Base-by-base conservation (phyloP, 805 yeast species). In the Myxozyma sirexii region DNA sequence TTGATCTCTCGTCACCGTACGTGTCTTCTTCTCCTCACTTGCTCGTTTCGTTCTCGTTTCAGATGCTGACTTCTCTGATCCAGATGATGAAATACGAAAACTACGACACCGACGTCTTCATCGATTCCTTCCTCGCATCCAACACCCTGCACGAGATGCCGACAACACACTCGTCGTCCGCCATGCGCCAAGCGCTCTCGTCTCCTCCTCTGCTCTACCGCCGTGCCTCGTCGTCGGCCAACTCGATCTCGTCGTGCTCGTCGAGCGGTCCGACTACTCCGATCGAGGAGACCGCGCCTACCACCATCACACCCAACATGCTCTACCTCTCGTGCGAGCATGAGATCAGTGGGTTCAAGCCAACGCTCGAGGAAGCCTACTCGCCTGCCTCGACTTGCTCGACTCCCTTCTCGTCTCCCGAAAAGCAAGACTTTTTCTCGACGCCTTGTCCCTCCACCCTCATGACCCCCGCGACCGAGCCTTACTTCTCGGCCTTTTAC, bases 291-390 rank as follows among this genome's bases (percentile, higher is more conserved):
- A 21, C 56, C 10, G 48, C 64, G 7, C 64, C 60, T 13, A 42
- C 61, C 27, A 55, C 66, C 42, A 62, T 62, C 61, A 59, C 64
- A 6, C 66, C 66, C 7, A 53, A 26, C 46, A 46, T 59, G 58
- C 64, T 62, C 21, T 62, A 51, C 39, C 53, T 62, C 8, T 46
- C 50, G 6, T 42, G 29, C 51, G 24, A n/a, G 10, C 21, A 24
- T 19, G 38, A 42, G 23, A 17, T 26, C 56, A 2, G 2, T 38
- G 42, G 21, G 3, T 2, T 38, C 42, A 17, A 38, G 23, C 44
- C 29, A 13, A 27, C 21, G 19, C 51, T 27, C 41, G 17, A n/a
- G 35, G 56, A 48, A 29, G 35, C 50, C 2, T 51, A 41, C 5
- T 55, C 46, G 33, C 53, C 57, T n/a, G 39, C 47, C 15, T 55